Percentiles rank a stretch among this genome's conserved stretches.
Conservation (phyloP, 2,329 filamentous ascomycete genomes). For the Cladosporium velox region DNA sequence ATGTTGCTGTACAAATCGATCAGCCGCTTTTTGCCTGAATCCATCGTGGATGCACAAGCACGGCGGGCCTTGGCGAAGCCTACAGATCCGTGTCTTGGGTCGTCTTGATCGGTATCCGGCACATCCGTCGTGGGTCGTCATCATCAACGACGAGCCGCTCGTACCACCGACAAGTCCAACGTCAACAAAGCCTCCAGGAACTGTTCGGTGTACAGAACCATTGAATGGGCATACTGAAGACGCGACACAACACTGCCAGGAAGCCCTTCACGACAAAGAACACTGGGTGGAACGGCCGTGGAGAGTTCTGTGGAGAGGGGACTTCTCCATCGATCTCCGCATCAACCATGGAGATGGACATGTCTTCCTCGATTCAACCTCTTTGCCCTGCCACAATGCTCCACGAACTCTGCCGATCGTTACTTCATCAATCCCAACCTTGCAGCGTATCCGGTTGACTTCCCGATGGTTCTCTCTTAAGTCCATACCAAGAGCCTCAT, state of each 20-base stretch:
- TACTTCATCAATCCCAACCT: conserved; percentile 6
- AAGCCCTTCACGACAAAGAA: not conserved
- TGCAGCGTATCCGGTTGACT: conserved; percentile 8
- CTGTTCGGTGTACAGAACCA: not conserved
- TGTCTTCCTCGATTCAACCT: not conserved
- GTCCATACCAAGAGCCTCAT: not conserved
- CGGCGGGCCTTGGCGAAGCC: not conserved
- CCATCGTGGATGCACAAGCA: conserved; percentile 1
- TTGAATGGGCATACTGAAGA: not conserved
- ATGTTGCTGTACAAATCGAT: not conserved
- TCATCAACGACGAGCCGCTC: not conserved
- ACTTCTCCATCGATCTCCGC: conserved; percentile 10
- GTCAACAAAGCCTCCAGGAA: not conserved
- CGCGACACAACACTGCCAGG: not conserved
- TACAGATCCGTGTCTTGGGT: not conserved
- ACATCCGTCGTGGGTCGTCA: not conserved
- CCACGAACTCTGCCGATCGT: conserved; percentile 7
- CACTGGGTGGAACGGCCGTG: not conserved
- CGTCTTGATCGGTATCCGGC: conserved; percentile 8
- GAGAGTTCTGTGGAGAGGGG: not conserved
- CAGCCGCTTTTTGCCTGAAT: conserved; percentile 16
- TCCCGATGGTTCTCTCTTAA: not conserved
- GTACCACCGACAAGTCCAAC: not conserved
- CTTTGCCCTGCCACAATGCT: conserved; percentile 12
- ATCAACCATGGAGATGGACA: conserved; percentile 2